These are phyloP conservation scores for Ananas comosus DNA, from an alignment of 176 grass and related monocot species.

Conservation along the genomic window DNA sequence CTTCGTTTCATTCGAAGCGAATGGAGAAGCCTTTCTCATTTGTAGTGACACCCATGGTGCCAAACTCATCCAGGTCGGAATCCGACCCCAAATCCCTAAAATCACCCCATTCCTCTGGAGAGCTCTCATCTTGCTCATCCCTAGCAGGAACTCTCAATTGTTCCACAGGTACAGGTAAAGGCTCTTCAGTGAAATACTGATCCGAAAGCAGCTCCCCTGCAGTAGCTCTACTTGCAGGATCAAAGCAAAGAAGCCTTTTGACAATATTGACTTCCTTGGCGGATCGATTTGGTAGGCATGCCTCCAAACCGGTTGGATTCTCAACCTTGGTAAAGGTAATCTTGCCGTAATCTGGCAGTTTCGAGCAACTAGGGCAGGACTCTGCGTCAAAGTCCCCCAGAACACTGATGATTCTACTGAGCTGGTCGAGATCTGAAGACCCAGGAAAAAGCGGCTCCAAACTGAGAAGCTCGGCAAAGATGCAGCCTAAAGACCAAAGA, in stretches of 20 bases:
- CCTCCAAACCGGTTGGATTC: conserved; percentile 49
- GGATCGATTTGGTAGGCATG: conserved; percentile 54
- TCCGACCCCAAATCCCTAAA: conserved; percentile 32
- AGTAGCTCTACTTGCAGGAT: conserved; percentile 43
- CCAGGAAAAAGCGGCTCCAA: conserved; percentile 66
- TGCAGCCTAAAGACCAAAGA: conserved; percentile 87
- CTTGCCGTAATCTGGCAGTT: conserved; percentile 68
- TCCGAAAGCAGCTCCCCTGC: conserved; percentile 48
- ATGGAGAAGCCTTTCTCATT: conserved; percentile 48
- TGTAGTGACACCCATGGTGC: conserved; percentile 40
- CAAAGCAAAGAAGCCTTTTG: conserved; percentile 50
- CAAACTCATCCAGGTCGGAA: conserved; percentile 67
- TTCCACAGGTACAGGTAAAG: conserved; percentile 43
- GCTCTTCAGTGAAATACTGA: conserved; percentile 57
- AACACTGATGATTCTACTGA: conserved; percentile 70
- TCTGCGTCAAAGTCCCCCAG: conserved; percentile 67
- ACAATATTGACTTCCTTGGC: conserved; percentile 51
- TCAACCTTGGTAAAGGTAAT: conserved; percentile 69
- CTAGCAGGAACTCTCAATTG: conserved; percentile 46
- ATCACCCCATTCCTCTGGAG: conserved; percentile 50
- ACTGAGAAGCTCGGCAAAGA: conserved; percentile 69
- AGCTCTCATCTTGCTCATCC: conserved; percentile 34
- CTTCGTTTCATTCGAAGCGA: background rate
- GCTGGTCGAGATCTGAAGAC: conserved; percentile 84
- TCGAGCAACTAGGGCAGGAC: conserved; percentile 65